Conservation (phyloP, 2,329 filamentous ascomycete species). For the Colletotrichum australisinense region DNA sequence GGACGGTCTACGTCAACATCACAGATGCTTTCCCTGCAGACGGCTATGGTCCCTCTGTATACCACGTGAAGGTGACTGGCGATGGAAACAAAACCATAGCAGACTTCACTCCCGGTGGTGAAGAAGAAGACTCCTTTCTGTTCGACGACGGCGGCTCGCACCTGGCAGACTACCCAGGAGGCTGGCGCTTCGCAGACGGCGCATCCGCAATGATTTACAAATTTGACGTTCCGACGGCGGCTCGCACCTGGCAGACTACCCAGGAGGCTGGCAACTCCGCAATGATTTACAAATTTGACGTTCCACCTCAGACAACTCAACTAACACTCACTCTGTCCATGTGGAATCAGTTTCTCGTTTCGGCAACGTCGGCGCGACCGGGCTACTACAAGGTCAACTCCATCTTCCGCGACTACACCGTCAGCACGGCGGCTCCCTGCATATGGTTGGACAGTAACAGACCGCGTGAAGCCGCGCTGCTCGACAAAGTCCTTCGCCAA, state of each 20-base stretch:
- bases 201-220: conserved; percentile 12
- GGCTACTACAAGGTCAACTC: conserved; percentile 8
- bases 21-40: conserved; percentile 9
- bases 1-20: conserved; percentile 3
- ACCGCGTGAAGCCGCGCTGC: conserved; percentile 4
- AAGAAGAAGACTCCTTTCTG: conserved; percentile 1
- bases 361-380: not conserved
- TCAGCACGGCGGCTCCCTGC: conserved; percentile 5
- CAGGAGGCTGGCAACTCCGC: conserved; percentile 17
- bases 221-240: conserved; percentile 5
- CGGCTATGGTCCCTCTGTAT: conserved; percentile 7
- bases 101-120: conserved; percentile 5
- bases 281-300: conserved; percentile 9
- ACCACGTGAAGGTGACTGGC: not conserved
- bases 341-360: conserved; percentile 17
- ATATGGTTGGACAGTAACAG: conserved; percentile 18
- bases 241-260: conserved; percentile 15
- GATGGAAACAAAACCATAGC: conserved; percentile 9
- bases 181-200: conserved; percentile 20
- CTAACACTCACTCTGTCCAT: conserved; percentile 5
- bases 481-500: not conserved
- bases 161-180: conserved; percentile 14
- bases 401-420: conserved; percentile 16
- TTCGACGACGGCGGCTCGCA: conserved; percentile 17
- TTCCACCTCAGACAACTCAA: not conserved